phyloP scores from a whole-genome alignment of 192 early-diverging fungal species.

The Mortierella claussenii region DNA sequence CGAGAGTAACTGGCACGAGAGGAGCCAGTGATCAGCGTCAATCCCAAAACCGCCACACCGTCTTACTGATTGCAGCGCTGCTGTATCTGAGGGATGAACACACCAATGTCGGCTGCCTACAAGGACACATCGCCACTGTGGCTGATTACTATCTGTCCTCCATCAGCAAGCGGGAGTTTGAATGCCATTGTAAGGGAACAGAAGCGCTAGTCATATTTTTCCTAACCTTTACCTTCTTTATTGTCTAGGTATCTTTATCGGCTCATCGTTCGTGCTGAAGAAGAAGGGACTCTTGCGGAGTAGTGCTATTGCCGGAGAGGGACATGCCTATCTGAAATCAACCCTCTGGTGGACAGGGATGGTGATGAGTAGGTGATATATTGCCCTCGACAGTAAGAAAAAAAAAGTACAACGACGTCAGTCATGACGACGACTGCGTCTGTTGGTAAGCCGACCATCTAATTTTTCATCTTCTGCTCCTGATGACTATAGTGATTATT shows the following conservation, averaged over 20 bases:
- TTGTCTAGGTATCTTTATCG: slow-evolving; percentile 82
- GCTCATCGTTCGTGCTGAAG: slow-evolving; percentile 92
- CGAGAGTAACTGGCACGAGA: too few species aligned
- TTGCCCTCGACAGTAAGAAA: too few species aligned
- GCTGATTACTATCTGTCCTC: too few species aligned
- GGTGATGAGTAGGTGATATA: slow-evolving; percentile 64
- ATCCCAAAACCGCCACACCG: too few species aligned
- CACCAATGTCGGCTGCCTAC: too few species aligned
- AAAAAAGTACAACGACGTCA: too few species aligned
- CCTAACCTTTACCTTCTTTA: neutral
- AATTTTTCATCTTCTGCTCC: neutral
- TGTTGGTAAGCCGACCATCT: neutral
- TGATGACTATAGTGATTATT: slow-evolving; percentile 78
- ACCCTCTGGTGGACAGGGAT: slow-evolving; percentile 69
- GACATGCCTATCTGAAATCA: slow-evolving; percentile 63
- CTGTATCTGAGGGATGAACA: too few species aligned
- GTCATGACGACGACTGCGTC: neutral
- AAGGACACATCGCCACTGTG: too few species aligned
- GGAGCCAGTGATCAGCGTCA: too few species aligned
- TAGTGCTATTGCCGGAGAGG: slow-evolving; percentile 62
- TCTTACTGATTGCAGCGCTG: too few species aligned
- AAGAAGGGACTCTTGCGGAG: slow-evolving; percentile 89
- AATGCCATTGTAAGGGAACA: too few species aligned
- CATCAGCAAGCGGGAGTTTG: too few species aligned
- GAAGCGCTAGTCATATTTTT: neutral